Base-by-base conservation (phyloP, 139 green algal species). In the Chlorella vulgaris region DNA sequence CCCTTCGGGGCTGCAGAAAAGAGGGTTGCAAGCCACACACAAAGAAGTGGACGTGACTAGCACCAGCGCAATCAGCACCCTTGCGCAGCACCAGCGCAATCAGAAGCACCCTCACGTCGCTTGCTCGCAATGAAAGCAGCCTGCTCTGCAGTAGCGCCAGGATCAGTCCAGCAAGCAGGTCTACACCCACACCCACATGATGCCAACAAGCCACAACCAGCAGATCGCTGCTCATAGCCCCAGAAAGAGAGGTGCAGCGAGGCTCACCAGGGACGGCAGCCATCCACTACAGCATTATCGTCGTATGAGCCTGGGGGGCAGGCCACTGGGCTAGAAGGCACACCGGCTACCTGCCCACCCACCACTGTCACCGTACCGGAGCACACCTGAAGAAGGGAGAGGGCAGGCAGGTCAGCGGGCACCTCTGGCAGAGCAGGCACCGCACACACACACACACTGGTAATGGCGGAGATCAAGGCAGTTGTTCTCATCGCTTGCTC, bases 251-350 rank as follows among this genome's bases (percentile, higher is more conserved):
- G n/a, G n/a, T n/a, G n/a, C n/a, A n/a, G n/a, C n/a, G n/a, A 10
- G 35, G 53, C 73, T 21, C 73, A 79, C 73, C 73, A 79, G n/a
- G 73, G 73, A 35, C 58, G 73, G 73, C 73, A 79, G 15, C 73
- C 73, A 28, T 67, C 73, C 36, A 51, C 53, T 0, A 42, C 29
- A 10, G 10, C 35, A 4, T 3, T 28, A n/a, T 69, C 35, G 24
- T 39, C 21, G 53, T 79, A 79, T 4, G 53, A 53, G 13, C 73
- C 73, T 10, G 73, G 24, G 3, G 73, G 73, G 73, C 73, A 79
- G 10, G 71, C 35, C 18, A 22, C 33, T 3, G 69, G 69, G 13
- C 6, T 31, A 19, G 28, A 19, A 0, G 69, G 69, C 35, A 78
- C 21, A 22, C 53, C 73, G 0, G 26, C 26, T 35, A 79, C 53